Percentiles rank a stretch among this genome's conserved stretches.
These are phyloP conservation scores for Aspergillus pseudotamarii DNA, from an alignment of 2,329 filamentous ascomycete genomes.

Conservation along the genomic window DNA sequence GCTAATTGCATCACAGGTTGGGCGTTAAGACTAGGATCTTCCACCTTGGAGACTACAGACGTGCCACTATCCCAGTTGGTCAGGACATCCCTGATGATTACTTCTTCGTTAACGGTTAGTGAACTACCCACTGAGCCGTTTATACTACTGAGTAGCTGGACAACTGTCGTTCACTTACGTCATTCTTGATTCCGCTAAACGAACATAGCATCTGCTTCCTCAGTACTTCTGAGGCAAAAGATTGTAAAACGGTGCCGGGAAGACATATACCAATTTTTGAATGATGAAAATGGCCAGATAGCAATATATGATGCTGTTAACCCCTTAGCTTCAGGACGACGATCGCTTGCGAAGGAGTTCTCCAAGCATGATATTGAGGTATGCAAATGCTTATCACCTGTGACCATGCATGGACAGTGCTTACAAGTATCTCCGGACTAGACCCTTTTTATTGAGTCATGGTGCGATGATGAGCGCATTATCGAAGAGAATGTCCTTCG, in stretches of 20 bases:
- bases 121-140: neutral
- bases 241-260: slow-evolving; percentile 97
- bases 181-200: slow-evolving; percentile 20
- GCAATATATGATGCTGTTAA: slow-evolving; percentile 99
- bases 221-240: slow-evolving; percentile 92
- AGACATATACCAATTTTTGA: slow-evolving; percentile 94
- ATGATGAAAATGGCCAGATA: slow-evolving; percentile 96
- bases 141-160: neutral
- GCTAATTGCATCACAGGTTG: slow-evolving; percentile 60
- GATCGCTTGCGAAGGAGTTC: slow-evolving; percentile 90
- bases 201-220: slow-evolving; percentile 70
- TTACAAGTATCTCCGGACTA: slow-evolving; percentile 42
- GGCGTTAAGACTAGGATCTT: slow-evolving; percentile 98
- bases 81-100: slow-evolving; percentile 93
- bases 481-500: slow-evolving; percentile 95
- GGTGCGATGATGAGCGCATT: slow-evolving; percentile 88
- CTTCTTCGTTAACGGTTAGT: slow-evolving; percentile 81
- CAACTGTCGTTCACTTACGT: neutral
- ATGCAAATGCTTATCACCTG: slow-evolving; percentile 21
- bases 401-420: neutral
- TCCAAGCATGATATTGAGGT: slow-evolving; percentile 95
- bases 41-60: slow-evolving; percentile 92
- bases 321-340: slow-evolving; percentile 77
- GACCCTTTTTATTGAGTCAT: slow-evolving; percentile 96
- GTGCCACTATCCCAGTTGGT: slow-evolving; percentile 82